Conservation (phyloP, 1,139 yeast species). For the Ashbya aceris region DNA sequence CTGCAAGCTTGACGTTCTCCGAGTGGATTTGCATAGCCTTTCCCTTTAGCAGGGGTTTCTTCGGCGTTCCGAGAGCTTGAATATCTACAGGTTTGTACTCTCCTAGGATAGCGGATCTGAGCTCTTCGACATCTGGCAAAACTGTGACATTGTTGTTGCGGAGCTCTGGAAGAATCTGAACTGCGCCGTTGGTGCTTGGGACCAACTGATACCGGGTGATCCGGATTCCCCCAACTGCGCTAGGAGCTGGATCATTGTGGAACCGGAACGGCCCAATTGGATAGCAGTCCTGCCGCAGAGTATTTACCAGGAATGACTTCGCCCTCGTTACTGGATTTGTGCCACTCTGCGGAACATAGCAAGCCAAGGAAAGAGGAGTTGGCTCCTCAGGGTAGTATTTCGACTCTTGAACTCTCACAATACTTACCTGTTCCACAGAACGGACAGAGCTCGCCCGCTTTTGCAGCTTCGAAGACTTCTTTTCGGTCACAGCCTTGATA, state of each 20-base stretch:
- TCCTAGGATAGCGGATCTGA: constrained; percentile 16
- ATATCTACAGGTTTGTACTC: constrained; percentile 13
- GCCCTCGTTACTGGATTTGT: constrained; percentile 15
- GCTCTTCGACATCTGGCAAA: constrained; percentile 11
- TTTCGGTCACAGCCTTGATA: background rate
- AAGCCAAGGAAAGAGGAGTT: constrained; percentile 18
- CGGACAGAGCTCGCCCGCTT: too few species aligned
- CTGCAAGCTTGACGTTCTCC: too few species aligned
- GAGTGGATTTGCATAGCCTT: too few species aligned
- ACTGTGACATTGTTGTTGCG: constrained; percentile 14
- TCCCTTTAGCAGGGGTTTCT: constrained; percentile 10
- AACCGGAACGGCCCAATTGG: constrained; percentile 9
- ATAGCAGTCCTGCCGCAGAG: constrained; percentile 17
- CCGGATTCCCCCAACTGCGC: constrained; percentile 19
- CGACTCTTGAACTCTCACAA: background rate
- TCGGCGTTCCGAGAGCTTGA: background rate
- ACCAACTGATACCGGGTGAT: constrained; percentile 4
- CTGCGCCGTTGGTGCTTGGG: constrained; percentile 9
- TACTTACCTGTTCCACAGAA: background rate
- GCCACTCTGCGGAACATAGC: constrained; percentile 16
- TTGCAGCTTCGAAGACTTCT: too few species aligned
- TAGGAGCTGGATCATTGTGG: constrained; percentile 1
- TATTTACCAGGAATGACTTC: constrained; percentile 14
- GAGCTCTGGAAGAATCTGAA: constrained; percentile 18
- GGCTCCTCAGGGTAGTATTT: constrained; percentile 19